Percentiles rank a stretch among this genome's conserved stretches.
These are phyloP conservation scores for Solanum ossicruentum DNA, from an alignment of 257 asterid genomes.

Conservation along the genomic window DNA sequence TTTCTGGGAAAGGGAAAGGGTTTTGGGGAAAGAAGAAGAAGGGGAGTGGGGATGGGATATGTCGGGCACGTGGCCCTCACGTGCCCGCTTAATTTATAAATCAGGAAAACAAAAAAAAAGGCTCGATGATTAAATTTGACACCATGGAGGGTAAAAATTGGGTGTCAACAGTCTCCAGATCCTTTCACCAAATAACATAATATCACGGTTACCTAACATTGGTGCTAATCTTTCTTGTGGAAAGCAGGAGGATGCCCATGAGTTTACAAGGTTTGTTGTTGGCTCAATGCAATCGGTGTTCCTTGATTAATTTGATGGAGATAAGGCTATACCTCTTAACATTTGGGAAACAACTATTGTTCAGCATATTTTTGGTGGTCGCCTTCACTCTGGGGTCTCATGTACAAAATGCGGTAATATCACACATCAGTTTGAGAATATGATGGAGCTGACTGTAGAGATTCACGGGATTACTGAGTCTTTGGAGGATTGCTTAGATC, in stretches of 20 bases:
- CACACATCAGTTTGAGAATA: slow-evolving; percentile 79
- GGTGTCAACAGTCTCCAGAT: slow-evolving; percentile 44
- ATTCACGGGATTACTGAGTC: slow-evolving; percentile 86
- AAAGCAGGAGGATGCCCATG: slow-evolving; percentile 98
- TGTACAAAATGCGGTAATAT: slow-evolving; percentile 69
- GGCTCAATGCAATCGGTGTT: slow-evolving; percentile 91
- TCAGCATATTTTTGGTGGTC: slow-evolving; percentile 96
- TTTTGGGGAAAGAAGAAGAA: too few relatives aligned
- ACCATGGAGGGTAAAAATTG: too few relatives aligned
- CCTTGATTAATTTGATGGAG: slow-evolving; percentile 94
- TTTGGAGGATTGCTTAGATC: slow-evolving; percentile 91
- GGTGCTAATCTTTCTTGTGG: slow-evolving; percentile 93
- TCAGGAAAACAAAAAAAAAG: too few relatives aligned
- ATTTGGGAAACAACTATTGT: slow-evolving; percentile 83
- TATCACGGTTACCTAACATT: slow-evolving; percentile 68
- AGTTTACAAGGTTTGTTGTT: slow-evolving; percentile 97
- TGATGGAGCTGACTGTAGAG: slow-evolving; percentile 99
- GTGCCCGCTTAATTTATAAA: too few relatives aligned
- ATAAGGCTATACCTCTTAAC: slow-evolving; percentile 59
- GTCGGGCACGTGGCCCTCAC: too few relatives aligned
- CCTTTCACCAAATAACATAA: slow-evolving; percentile 82
- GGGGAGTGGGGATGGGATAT: too few relatives aligned
- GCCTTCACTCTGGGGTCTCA: slow-evolving; percentile 87
- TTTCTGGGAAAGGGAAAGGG: too few relatives aligned
- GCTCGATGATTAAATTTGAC: too few relatives aligned